A percentile compares a stretch with the other conserved stretches of the same genome.
These are phyloP conservation scores for Moelleriella libera DNA, from an alignment of 2,329 filamentous ascomycete genomes.

Conservation along the genomic window DNA sequence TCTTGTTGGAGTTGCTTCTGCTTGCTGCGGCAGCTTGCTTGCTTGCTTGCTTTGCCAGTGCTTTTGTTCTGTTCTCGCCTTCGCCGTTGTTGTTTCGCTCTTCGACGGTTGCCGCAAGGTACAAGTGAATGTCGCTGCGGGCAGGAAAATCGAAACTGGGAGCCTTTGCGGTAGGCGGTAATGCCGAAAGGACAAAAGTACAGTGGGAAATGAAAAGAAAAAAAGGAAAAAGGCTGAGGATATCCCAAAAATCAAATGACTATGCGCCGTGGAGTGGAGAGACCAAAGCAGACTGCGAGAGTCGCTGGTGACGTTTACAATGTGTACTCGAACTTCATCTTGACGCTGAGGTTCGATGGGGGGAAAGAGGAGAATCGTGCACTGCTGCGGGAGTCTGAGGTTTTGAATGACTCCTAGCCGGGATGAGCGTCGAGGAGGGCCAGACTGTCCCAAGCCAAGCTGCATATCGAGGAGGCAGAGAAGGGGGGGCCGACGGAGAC, in stretches of 20 bases:
- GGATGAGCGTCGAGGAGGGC: background rate
- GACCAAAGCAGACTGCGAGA: slow-evolving; percentile 39
- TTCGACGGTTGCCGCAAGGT: slow-evolving; percentile 23
- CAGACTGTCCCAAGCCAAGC: background rate
- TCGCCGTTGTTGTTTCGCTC: slow-evolving; percentile 6
- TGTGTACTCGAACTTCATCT: slow-evolving; percentile 38
- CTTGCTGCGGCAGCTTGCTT: too few relatives aligned
- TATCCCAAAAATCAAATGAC: slow-evolving; percentile 11
- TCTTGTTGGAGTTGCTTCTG: too few relatives aligned
- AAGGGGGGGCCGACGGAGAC: background rate
- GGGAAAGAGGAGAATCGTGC: slow-evolving; percentile 14
- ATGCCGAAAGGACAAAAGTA: slow-evolving; percentile 1
- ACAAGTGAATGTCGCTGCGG: slow-evolving; percentile 37
- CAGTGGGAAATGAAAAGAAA: slow-evolving; percentile 5
- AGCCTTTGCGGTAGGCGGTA: background rate
- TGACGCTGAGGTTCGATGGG: slow-evolving; percentile 34
- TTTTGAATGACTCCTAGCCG: slow-evolving; percentile 14
- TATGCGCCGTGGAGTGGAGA: slow-evolving; percentile 23
- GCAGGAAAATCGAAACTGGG: slow-evolving; percentile 2
- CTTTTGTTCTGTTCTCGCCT: background rate
- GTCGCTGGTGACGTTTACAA: slow-evolving; percentile 38
- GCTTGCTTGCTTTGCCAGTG: too few relatives aligned
- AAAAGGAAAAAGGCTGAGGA: slow-evolving; percentile 2
- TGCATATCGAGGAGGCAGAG: background rate
- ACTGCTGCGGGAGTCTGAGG: slow-evolving; percentile 6